Evolutionary conservation across 495 filamentous ascomycete genomes (phyloP), one percentile per base, ranked within the genome.

Genomic region (Xanthoparmelia taractica): DNA sequence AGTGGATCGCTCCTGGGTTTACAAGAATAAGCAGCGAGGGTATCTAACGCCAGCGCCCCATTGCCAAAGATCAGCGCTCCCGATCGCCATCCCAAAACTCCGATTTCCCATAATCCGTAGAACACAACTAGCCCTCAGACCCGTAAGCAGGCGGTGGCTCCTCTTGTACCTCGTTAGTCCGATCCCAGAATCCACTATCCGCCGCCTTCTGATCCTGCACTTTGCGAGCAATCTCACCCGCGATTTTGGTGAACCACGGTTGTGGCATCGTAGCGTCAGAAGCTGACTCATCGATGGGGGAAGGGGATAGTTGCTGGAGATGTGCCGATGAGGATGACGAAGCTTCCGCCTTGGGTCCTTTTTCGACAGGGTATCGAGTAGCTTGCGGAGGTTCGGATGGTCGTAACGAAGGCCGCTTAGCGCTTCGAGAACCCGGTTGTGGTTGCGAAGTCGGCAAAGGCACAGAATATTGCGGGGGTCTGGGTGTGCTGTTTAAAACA

Each of bases 231-330:
- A 97, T 92, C 74, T 98, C 93, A 54, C 84, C 83, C 8, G 93
- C 92, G 74, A 98, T 88, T 76, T 92, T 91, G 77, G 87, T 87
- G 67, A 97, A 86, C 83, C 92, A 92, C 0, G 89, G 88, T 71
- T 92, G 87, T 66, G 96, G 89, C 37, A 96, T 76, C 23, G 91
- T 84, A 23, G 85, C 82, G 20, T 77, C 76, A 33, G 72, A 65
- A 27, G 74, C 25, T 18, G 70, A 71, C 11, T 67, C 65, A 23
- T 58, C 56, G 50, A 41, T 50, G 34, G 62, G 63, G 11, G 60
- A 66, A 18, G 59, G 63, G 8, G 58, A 59, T 18, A 64, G 34
- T 34, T 57, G 50, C 41, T 33, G 31, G 25, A 61, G 47, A 12
- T 37, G 41, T 29, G 54, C 20, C 18, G 41, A 34, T 25, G 41